Conservation (phyloP, 1,284 basidiomycete species). For the Entoloma clypeatum region DNA sequence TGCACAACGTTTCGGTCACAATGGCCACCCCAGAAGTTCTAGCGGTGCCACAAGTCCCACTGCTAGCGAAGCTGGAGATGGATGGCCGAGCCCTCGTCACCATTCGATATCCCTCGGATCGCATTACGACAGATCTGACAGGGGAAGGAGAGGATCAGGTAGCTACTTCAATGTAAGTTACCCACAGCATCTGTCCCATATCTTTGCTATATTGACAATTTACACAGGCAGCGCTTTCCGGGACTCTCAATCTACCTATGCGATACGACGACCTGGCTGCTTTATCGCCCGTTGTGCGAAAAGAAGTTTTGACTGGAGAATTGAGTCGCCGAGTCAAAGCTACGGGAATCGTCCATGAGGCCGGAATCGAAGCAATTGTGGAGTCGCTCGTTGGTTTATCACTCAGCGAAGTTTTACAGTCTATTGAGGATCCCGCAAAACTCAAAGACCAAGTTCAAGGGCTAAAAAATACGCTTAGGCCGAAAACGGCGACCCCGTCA, state of each 20-base stretch:
- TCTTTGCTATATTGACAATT: background rate
- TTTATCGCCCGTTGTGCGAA: constrained; percentile 78
- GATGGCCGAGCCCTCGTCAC: constrained; percentile 69
- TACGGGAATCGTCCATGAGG: constrained; percentile 45
- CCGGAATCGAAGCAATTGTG: constrained; percentile 64
- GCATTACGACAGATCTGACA: constrained; percentile 56
- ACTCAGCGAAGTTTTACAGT: constrained; percentile 70
- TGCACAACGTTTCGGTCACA: constrained; percentile 72
- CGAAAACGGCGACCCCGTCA: constrained; percentile 30
- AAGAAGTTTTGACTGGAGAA: constrained; percentile 80
- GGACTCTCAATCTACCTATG: constrained; percentile 75
- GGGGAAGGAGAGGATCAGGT: constrained; percentile 70
- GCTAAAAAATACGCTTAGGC: constrained; percentile 39
- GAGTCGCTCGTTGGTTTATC: constrained; percentile 64
- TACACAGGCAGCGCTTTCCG: constrained; percentile 66
- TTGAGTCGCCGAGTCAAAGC: constrained; percentile 68
- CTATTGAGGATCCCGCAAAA: constrained; percentile 65
- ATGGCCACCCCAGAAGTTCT: constrained; percentile 70
- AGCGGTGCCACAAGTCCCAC: constrained; percentile 81
- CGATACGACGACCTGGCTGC: constrained; percentile 77
- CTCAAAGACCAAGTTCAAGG: constrained; percentile 60
- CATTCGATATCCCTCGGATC: constrained; percentile 52
- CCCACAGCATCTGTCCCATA: background rate
- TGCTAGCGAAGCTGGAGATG: constrained; percentile 74
- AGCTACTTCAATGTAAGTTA: constrained; percentile 73